Evolutionary conservation across 768 basidiomycete species (phyloP).

Genomic region (Lentinula raphanica): DNA sequence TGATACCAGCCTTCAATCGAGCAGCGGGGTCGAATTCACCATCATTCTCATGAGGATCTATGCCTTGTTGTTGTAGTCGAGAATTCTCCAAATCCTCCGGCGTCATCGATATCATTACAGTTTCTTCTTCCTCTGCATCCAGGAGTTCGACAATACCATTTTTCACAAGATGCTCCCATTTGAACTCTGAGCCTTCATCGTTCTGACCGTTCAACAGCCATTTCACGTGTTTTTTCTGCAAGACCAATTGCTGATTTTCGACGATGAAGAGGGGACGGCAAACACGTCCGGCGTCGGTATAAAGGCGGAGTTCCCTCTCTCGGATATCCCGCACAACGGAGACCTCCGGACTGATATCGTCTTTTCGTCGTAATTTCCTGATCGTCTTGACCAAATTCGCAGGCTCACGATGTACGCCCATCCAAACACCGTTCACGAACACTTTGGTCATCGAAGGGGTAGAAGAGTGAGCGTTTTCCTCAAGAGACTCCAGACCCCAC

Average conservation of each 20-base stretch:
- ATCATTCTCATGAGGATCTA: slow-evolving; percentile 56
- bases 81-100: slow-evolving; percentile 91
- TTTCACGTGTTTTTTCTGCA: slow-evolving; percentile 82
- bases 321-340: slow-evolving; percentile 97
- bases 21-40: slow-evolving; percentile 81
- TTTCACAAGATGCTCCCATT: slow-evolving; percentile 83
- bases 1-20: slow-evolving; percentile 78
- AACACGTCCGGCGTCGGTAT: slow-evolving; percentile 95
- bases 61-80: slow-evolving; percentile 55
- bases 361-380: slow-evolving; percentile 86
- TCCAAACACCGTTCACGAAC: slow-evolving; percentile 99
- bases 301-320: slow-evolving; percentile 89
- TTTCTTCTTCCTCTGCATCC: slow-evolving; percentile 99
- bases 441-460: slow-evolving; percentile 84
- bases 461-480: slow-evolving; percentile 85
- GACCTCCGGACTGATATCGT: slow-evolving; percentile 93
- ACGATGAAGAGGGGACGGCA: slow-evolving; percentile 98
- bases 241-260: slow-evolving; percentile 76
- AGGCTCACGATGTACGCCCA: slow-evolving; percentile 96
- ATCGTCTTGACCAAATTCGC: slow-evolving; percentile 89
- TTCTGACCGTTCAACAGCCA: slow-evolving; percentile 57
- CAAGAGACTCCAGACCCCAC: slow-evolving; percentile 94
- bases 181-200: slow-evolving; percentile 61
- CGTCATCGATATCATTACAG: slow-evolving; percentile 99
- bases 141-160: slow-evolving; percentile 88